These are phyloP conservation scores for Pichia sp. DNA, from an alignment of 1,139 yeast species.

Conservation along the genomic window DNA sequence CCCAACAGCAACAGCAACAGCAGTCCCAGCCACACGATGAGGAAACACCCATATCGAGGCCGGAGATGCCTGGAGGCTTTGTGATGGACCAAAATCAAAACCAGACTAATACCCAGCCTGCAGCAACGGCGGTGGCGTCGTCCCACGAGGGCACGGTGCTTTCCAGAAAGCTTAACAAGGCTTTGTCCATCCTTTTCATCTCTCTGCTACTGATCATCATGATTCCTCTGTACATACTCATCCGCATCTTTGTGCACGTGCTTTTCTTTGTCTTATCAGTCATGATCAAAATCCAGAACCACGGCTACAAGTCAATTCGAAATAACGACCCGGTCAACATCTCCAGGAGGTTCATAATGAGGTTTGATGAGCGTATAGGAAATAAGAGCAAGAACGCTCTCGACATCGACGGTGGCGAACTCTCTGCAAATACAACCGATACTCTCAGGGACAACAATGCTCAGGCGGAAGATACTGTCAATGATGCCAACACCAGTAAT, in stretches of 20 bases:
- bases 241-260: slow-evolving; percentile 21
- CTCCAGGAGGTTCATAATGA: slow-evolving; percentile 30
- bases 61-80: slow-evolving; percentile 18
- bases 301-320: slow-evolving; percentile 22
- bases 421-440: neutral
- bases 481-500: neutral
- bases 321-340: slow-evolving; percentile 31
- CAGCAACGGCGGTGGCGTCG: neutral
- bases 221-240: slow-evolving; percentile 25
- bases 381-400: slow-evolving; percentile 18
- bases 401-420: neutral
- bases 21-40: slow-evolving; percentile 7
- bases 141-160: neutral
- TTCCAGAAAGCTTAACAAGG: neutral
- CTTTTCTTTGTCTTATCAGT: slow-evolving; percentile 26
- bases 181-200: neutral
- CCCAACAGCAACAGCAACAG: neutral
- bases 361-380: slow-evolving; percentile 32
- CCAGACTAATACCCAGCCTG: neutral
- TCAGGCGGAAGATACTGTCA: neutral
- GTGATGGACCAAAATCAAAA: neutral
- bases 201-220: slow-evolving; percentile 7
- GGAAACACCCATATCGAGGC: slow-evolving; percentile 11
- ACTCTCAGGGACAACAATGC: neutral
- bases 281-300: slow-evolving; percentile 20